Percentiles rank a stretch among this genome's conserved stretches.
phyloP scores from a whole-genome alignment of 257 asterid genomes.

The Ophiorrhiza pumila region DNA sequence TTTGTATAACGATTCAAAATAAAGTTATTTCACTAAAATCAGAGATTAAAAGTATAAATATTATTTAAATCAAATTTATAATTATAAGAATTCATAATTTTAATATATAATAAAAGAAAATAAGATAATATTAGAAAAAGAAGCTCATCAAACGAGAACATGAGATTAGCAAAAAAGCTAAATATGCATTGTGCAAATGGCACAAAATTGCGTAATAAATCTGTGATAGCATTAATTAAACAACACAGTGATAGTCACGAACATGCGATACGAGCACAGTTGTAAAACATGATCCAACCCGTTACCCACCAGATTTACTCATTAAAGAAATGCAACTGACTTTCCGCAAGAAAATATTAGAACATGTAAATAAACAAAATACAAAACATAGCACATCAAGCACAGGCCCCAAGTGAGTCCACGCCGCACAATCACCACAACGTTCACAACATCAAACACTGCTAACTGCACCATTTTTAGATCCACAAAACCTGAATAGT shows the following conservation, averaged over 20 bases:
- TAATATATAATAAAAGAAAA: too few relatives aligned
- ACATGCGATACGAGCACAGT: not conserved
- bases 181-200: too few relatives aligned
- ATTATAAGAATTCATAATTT: too few relatives aligned
- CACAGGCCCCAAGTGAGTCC: not conserved
- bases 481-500: constrained; percentile 7
- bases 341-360: constrained; percentile 65
- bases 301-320: not conserved
- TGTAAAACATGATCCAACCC: not conserved
- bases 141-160: too few relatives aligned
- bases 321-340: not conserved
- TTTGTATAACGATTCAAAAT: too few relatives aligned
- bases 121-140: too few relatives aligned
- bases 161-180: too few relatives aligned
- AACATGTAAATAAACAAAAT: constrained; percentile 46
- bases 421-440: not conserved
- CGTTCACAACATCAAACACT: not conserved
- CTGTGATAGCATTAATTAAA: too few relatives aligned
- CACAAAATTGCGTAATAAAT: too few relatives aligned
- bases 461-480: not conserved
- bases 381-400: not conserved
- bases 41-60: too few relatives aligned
- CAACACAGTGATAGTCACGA: not conserved
- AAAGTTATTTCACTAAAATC: too few relatives aligned
- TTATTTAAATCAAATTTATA: too few relatives aligned